Evolutionary conservation across 345 rosid species (phyloP).

Genomic region (Corchorus olitorius): DNA sequence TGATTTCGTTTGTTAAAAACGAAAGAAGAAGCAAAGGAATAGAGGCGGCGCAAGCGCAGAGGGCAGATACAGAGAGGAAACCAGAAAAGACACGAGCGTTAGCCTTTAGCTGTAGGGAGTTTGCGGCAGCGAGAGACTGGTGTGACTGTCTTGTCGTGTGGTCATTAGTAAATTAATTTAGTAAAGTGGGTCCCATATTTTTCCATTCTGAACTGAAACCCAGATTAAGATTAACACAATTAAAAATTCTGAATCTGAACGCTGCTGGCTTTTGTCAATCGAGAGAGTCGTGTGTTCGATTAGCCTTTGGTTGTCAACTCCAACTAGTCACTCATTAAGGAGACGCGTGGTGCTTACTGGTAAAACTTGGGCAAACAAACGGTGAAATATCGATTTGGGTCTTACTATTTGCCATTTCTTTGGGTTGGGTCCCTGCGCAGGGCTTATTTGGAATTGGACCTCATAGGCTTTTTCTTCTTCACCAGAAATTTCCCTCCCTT

Average conservation of each 20-base stretch:
- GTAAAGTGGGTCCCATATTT: neutral
- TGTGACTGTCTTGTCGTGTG: neutral
- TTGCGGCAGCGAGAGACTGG: neutral
- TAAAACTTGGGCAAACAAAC: too few species aligned
- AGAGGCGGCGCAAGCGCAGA: neutral
- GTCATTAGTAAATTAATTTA: slow-evolving; percentile 2
- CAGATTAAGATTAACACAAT: too few species aligned
- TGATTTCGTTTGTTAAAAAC: neutral
- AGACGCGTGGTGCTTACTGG: too few species aligned
- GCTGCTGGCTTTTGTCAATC: too few species aligned
- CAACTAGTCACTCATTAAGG: too few species aligned
- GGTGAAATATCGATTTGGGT: too few species aligned
- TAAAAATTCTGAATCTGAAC: too few species aligned
- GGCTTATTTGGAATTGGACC: neutral
- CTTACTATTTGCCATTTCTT: neutral
- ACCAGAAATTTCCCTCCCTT: neutral
- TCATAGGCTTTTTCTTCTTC: neutral
- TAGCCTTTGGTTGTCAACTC: too few species aligned
- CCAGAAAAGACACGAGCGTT: neutral
- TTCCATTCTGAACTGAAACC: neutral
- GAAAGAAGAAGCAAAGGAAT: neutral
- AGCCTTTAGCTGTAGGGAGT: neutral
- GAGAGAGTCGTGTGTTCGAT: too few species aligned
- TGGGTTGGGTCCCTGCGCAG: neutral
- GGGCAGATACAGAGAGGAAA: neutral